Percentiles rank a stretch among this genome's conserved stretches.
phyloP scores from a whole-genome alignment of 768 basidiomycete species.

The Pulveroboletus ravenelii region DNA sequence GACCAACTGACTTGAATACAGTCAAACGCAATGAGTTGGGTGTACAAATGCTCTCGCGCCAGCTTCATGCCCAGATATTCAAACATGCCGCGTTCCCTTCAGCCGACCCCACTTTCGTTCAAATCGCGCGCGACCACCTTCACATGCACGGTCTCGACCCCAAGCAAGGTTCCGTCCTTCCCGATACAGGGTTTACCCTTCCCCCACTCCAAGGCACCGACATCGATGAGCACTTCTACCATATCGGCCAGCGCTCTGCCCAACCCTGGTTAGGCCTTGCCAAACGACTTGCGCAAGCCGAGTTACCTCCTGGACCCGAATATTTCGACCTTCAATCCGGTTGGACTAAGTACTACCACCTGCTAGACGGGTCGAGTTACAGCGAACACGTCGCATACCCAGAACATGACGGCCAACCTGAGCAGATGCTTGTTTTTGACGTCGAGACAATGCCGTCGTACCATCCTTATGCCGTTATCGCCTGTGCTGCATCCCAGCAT shows the following conservation, averaged over 20 bases:
- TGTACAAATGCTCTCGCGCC: constrained; percentile 85
- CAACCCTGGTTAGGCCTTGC: constrained; percentile 78
- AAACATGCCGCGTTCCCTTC: constrained; percentile 58
- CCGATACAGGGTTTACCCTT: constrained; percentile 73
- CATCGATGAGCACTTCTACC: constrained; percentile 86
- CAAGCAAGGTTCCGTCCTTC: constrained; percentile 73
- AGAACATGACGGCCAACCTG: constrained; percentile 55
- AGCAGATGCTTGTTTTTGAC: constrained; percentile 82
- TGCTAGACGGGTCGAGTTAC: constrained; percentile 71
- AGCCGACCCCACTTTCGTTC: constrained; percentile 56
- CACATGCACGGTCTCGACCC: constrained; percentile 77
- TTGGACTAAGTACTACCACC: constrained; percentile 83
- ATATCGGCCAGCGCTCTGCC: constrained; percentile 62
- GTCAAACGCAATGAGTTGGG: constrained; percentile 82
- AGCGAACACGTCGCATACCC: constrained; percentile 68
- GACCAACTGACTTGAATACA: constrained; percentile 16
- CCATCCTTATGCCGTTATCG: constrained; percentile 81
- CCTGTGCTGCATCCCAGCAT: constrained; percentile 74
- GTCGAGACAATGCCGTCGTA: constrained; percentile 89
- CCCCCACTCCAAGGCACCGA: constrained; percentile 78
- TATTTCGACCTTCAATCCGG: constrained; percentile 58
- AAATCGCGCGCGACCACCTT: constrained; percentile 79
- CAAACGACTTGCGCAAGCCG: constrained; percentile 44
- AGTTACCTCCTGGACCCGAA: constrained; percentile 60
- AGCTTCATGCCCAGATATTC: constrained; percentile 83